Base-by-base conservation (phyloP, 164 flowering plant species). In the Cinnamomum micranthum region DNA sequence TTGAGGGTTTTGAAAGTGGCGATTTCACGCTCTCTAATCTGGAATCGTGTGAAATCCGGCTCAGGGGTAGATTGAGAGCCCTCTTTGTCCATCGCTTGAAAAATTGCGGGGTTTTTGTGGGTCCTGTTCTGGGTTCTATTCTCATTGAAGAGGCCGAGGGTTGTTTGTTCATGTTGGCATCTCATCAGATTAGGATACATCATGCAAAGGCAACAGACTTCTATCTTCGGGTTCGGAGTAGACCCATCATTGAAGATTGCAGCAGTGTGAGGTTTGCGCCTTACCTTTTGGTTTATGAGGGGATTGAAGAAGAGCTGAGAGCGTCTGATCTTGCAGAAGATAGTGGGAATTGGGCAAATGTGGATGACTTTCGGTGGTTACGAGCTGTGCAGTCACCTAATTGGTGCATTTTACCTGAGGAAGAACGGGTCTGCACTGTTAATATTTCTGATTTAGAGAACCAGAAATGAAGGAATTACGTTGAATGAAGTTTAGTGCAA, bases 291-390 rank as follows among this genome's bases (percentile, higher is more conserved):
- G 73, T 13, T 17, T 95, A 95, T 67, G 80, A 89, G 50, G 96
- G 92, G 78, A 84, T 95, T 72, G 91, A 89, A 65, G 77, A 77
- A 50, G 92, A 95, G 76, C 82, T 95, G 65, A 78, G 58, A 76
- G 90, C 81, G 72, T 86, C 95, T 0, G 83, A 84, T 25, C 89
- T 95, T 70, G 81, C 75, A 31, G 97, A 87, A 78, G 99, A 95
- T 82, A 88, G 91, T 0, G 92, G 88, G 71, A 92, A 91, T 80
- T 93, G 99, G 98, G 83, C 64, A 9, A 88, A 91, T 81, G 97
- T 95, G 77, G 99, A 92, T 86, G 99, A 95, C 81, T 95, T 95
- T 74, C 74, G 76, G 75, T 95, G 98, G 99, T 75, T 95, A 75
- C 79, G 92, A 65, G 96, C 97, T 0, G 88, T 89, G 71, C 97